Evolutionary conservation across 768 basidiomycete genomes (phyloP).

Genomic region (Pleurotus sapidus): DNA sequence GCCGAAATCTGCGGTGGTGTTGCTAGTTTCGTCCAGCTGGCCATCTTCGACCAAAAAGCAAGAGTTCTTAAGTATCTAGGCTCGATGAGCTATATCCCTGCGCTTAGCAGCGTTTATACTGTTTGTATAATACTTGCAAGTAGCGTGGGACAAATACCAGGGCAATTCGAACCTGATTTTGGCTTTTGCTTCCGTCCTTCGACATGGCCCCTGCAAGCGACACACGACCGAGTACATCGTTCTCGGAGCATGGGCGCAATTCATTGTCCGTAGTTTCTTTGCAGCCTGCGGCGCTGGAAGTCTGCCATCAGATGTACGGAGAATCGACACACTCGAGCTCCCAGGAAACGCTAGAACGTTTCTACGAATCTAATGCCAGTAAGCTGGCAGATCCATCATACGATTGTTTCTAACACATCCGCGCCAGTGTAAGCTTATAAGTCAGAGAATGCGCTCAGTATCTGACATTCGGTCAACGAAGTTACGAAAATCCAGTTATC

Average conservation of each 20-base stretch:
- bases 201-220: neutral
- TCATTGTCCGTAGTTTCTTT: slow-evolving; percentile 37
- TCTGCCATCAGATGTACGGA: slow-evolving; percentile 70
- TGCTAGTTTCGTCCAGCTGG: too few species aligned
- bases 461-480: slow-evolving; percentile 17
- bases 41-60: too few species aligned
- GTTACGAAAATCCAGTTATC: slow-evolving; percentile 78
- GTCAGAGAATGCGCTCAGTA: slow-evolving; percentile 12
- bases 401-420: slow-evolving; percentile 6
- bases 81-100: too few species aligned
- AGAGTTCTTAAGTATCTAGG: too few species aligned
- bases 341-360: slow-evolving; percentile 51
- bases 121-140: too few species aligned
- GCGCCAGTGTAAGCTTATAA: slow-evolving; percentile 35
- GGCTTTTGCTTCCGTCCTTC: neutral
- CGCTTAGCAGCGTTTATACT: too few species aligned
- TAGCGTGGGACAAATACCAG: too few species aligned
- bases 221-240: slow-evolving; percentile 3
- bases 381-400: slow-evolving; percentile 19
- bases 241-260: slow-evolving; percentile 20
- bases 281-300: slow-evolving; percentile 61
- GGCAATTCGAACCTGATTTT: too few species aligned
- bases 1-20: too few species aligned
- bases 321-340: slow-evolving; percentile 39
- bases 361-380: slow-evolving; percentile 75